These are phyloP conservation scores for Misopates orontium DNA, from an alignment of 257 asterid species.

Conservation along the genomic window DNA sequence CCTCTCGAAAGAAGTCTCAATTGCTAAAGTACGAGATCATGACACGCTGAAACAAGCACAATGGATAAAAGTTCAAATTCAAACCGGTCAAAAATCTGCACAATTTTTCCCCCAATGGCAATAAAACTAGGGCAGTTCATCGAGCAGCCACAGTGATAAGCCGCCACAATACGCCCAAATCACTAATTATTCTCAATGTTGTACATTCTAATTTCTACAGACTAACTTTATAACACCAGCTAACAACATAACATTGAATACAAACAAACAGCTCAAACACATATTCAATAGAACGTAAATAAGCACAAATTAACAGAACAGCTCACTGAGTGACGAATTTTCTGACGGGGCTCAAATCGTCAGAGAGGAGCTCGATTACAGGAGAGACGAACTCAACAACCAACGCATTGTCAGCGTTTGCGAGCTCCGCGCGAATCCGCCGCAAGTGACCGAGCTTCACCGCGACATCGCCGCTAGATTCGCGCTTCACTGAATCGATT, in stretches of 20 bases:
- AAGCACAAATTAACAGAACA: background rate
- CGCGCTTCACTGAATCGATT: slow-evolving; percentile 51
- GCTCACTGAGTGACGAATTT: slow-evolving; percentile 69
- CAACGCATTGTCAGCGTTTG: slow-evolving; percentile 47
- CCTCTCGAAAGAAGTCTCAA: no score
- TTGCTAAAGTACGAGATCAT: no score
- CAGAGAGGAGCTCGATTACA: slow-evolving; percentile 64
- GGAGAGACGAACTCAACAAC: slow-evolving; percentile 54
- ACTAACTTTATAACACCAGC: no score
- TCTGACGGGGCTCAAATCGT: slow-evolving; percentile 74
- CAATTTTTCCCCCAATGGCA: no score
- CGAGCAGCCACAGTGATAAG: no score
- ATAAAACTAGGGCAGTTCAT: no score
- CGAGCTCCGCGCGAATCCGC: slow-evolving; percentile 58
- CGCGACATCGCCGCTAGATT: slow-evolving; percentile 40
- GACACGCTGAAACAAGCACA: no score
- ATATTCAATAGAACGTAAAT: slow-evolving; percentile 7
- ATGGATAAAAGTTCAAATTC: no score
- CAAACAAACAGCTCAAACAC: slow-evolving; percentile 8
- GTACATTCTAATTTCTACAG: background rate
- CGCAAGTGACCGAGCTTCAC: slow-evolving; percentile 66
- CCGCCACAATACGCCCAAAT: no score
- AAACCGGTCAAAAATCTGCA: no score
- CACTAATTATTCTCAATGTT: background rate
- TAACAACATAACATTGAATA: background rate